Evolutionary conservation across 345 rosid species (phyloP).

Genomic region (Psidium guajava): DNA sequence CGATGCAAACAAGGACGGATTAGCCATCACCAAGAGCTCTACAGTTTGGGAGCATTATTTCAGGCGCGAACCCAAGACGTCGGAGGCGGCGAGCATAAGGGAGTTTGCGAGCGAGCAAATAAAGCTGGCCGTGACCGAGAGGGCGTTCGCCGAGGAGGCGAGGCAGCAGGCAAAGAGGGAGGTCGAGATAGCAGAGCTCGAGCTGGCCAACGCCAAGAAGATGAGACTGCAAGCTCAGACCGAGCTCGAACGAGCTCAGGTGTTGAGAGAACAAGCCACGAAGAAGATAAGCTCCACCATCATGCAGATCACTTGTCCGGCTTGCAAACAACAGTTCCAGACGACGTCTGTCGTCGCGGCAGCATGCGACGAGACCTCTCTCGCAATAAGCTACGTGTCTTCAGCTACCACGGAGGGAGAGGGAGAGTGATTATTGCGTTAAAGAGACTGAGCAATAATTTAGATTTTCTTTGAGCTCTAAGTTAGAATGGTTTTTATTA

Average conservation of each 20-base stretch:
- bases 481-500: neutral
- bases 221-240: slow-evolving; percentile 67
- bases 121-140: slow-evolving; percentile 49
- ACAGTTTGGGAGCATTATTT: neutral
- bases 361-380: slow-evolving; percentile 18
- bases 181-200: slow-evolving; percentile 75
- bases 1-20: neutral
- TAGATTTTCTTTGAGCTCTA: neutral
- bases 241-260: slow-evolving; percentile 55
- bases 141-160: slow-evolving; percentile 50
- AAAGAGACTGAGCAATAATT: neutral
- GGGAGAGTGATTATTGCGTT: neutral
- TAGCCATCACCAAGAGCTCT: neutral
- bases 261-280: slow-evolving; percentile 46
- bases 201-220: slow-evolving; percentile 65
- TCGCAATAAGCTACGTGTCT: slow-evolving; percentile 31
- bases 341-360: slow-evolving; percentile 1
- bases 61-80: neutral
- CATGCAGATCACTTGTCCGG: slow-evolving; percentile 66
- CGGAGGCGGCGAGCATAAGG: neutral
- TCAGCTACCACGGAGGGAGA: slow-evolving; percentile 30
- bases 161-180: slow-evolving; percentile 56
- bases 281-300: slow-evolving; percentile 58
- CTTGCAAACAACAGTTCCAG: slow-evolving; percentile 54
- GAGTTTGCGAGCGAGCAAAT: slow-evolving; percentile 25